Evolutionary conservation across 345 rosid genomes (phyloP).

Genomic region (Psidium friedrichsthalianum): DNA sequence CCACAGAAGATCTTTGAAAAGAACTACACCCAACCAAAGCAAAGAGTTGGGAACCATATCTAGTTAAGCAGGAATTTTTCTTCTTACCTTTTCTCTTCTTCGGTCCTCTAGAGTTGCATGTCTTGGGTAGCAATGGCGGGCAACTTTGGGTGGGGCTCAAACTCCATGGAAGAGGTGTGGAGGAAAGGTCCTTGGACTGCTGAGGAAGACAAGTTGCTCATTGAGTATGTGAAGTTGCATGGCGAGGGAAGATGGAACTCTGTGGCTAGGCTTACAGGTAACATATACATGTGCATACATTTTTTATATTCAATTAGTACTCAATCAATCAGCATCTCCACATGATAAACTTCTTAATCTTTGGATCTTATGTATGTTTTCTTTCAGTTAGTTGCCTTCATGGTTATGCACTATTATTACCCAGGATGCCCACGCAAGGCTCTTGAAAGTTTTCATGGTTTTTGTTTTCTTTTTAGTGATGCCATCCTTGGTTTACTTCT

Average conservation of each 20-base stretch:
- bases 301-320: background rate
- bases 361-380: background rate
- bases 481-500: background rate
- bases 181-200: constrained; percentile 97
- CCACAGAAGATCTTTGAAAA: constrained; percentile 26
- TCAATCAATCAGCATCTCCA: background rate
- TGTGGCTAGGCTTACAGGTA: constrained; percentile 76
- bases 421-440: background rate
- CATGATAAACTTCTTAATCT: background rate
- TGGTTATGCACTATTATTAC: background rate
- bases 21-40: background rate
- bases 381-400: background rate
- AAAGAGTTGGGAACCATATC: background rate
- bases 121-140: constrained; percentile 67
- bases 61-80: too few relatives aligned
- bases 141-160: constrained; percentile 46
- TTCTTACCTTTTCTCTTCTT: background rate
- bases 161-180: constrained; percentile 53
- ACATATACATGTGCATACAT: background rate
- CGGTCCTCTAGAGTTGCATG: constrained; percentile 4
- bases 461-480: background rate
- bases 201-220: constrained; percentile 74
- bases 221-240: constrained; percentile 58
- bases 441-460: background rate
- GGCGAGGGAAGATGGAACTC: constrained; percentile 96